Conservation (phyloP, 306 rosid genomes). For the Parietaria judaica region DNA sequence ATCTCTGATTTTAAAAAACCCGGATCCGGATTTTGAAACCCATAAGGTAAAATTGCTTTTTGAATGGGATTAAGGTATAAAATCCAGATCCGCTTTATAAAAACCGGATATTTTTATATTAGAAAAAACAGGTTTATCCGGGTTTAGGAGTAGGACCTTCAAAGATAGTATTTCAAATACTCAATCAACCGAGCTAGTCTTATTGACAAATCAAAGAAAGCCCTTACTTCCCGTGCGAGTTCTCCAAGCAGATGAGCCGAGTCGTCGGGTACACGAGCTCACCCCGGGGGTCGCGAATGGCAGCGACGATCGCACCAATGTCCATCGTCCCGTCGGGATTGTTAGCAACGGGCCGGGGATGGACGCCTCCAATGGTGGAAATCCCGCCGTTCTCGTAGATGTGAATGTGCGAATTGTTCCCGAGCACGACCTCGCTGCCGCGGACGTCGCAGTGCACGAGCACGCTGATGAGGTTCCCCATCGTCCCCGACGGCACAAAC, state of each 20-base stretch:
- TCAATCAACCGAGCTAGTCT: no score
- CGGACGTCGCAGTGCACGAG: conserved; percentile 78
- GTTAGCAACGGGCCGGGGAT: conserved; percentile 60
- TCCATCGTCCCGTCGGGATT: conserved; percentile 87
- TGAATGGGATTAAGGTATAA: no score
- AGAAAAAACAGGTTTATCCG: no score
- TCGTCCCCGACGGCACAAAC: conserved; percentile 91
- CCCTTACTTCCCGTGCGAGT: conserved; percentile 81
- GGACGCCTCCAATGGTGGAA: conserved; percentile 86
- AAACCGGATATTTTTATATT: no score
- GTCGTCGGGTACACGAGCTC: conserved; percentile 68
- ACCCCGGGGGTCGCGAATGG: conserved; percentile 62
- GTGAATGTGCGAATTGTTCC: conserved; percentile 65
- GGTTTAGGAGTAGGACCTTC: no score
- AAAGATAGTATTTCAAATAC: no score
- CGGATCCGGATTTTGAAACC: no score
- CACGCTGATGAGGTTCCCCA: conserved; percentile 89
- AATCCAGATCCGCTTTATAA: no score
- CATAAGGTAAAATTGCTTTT: no score
- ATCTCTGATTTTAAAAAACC: no score
- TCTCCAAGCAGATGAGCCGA: conserved; percentile 89
- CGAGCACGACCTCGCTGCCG: conserved; percentile 92
- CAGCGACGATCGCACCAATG: conserved; percentile 57
- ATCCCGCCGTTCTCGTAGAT: conserved; percentile 88
- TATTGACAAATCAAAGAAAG: background rate